A percentile compares a stretch with the other conserved stretches of the same genome.
Evolutionary conservation across 495 filamentous ascomycete species (phyloP).

Genomic region (Saxophila tyrrhenica): DNA sequence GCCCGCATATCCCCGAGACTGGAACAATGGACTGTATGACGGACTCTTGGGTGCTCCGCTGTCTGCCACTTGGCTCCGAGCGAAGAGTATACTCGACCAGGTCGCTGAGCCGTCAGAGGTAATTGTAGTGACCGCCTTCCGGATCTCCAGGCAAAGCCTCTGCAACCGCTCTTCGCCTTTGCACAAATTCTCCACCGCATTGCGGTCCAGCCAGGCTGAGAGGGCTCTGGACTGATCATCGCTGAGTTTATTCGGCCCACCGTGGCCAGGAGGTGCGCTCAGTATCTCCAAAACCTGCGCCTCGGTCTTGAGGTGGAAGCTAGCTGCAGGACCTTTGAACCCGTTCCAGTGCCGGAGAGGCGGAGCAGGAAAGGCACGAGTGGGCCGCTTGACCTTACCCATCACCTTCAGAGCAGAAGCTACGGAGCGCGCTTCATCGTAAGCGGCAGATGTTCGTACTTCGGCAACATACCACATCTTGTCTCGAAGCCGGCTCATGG

Average conservation of each 20-base stretch:
- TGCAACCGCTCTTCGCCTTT: slow-evolving; percentile 92
- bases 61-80: slow-evolving; percentile 54
- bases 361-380: slow-evolving; percentile 25
- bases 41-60: slow-evolving; percentile 61
- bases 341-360: slow-evolving; percentile 23
- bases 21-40: slow-evolving; percentile 74
- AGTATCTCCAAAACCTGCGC: slow-evolving; percentile 80
- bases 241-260: slow-evolving; percentile 86
- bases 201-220: slow-evolving; percentile 68
- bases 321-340: slow-evolving; percentile 47
- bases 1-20: slow-evolving; percentile 53
- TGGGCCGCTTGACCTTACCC: slow-evolving; percentile 45
- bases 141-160: slow-evolving; percentile 82
- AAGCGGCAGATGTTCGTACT: slow-evolving; percentile 79
- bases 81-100: slow-evolving; percentile 85
- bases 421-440: slow-evolving; percentile 81
- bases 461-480: slow-evolving; percentile 99
- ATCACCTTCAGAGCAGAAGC: slow-evolving; percentile 86
- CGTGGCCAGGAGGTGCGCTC: slow-evolving; percentile 70
- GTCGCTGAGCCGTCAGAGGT: slow-evolving; percentile 79
- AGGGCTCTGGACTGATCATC: slow-evolving; percentile 90
- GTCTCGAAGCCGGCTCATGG: slow-evolving; percentile 44
- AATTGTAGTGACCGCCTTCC: slow-evolving; percentile 73
- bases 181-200: slow-evolving; percentile 85
- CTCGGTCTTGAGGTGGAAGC: slow-evolving; percentile 71